A percentile compares a stretch with the other conserved stretches of the same genome.
Evolutionary conservation across 495 filamentous ascomycete genomes (phyloP).

Genomic region (Podospora appendiculata): DNA sequence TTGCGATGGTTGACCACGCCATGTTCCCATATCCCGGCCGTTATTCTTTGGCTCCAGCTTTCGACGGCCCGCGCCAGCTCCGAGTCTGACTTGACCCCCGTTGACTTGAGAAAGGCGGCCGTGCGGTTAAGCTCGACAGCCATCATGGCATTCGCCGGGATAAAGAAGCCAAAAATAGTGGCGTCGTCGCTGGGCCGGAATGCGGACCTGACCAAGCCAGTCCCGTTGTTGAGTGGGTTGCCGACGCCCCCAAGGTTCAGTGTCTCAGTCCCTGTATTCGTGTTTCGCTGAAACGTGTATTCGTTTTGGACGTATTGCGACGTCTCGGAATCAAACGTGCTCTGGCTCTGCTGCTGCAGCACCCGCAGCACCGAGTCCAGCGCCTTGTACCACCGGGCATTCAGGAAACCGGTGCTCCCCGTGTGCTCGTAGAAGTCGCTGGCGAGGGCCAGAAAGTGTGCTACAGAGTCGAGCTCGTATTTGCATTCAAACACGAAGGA

Average conservation of each 20-base stretch:
- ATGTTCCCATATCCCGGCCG: conserved; percentile 73
- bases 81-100: conserved; percentile 37
- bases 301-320: conserved; percentile 58
- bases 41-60: conserved; percentile 59
- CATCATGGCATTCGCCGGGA: conserved; percentile 95
- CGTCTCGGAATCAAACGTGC: conserved; percentile 66
- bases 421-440: conserved; percentile 84
- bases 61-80: conserved; percentile 47
- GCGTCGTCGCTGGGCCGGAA: conserved; percentile 97
- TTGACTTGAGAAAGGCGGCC: conserved; percentile 56
- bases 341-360: conserved; percentile 67
- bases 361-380: conserved; percentile 65
- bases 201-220: conserved; percentile 80
- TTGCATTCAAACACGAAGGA: conserved; percentile 94
- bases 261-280: conserved; percentile 82
- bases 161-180: conserved; percentile 92
- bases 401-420: conserved; percentile 68
- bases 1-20: conserved; percentile 79
- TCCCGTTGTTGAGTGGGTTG: conserved; percentile 80
- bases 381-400: conserved; percentile 69
- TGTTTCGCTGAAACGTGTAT: conserved; percentile 81
- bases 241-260: conserved; percentile 74
- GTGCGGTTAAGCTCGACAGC: conserved; percentile 78
- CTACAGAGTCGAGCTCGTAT: conserved; percentile 94
- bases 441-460: conserved; percentile 76